Evolutionary conservation across 2,329 filamentous ascomycete genomes (phyloP).

Genomic region (Waltergamsia citrina): DNA sequence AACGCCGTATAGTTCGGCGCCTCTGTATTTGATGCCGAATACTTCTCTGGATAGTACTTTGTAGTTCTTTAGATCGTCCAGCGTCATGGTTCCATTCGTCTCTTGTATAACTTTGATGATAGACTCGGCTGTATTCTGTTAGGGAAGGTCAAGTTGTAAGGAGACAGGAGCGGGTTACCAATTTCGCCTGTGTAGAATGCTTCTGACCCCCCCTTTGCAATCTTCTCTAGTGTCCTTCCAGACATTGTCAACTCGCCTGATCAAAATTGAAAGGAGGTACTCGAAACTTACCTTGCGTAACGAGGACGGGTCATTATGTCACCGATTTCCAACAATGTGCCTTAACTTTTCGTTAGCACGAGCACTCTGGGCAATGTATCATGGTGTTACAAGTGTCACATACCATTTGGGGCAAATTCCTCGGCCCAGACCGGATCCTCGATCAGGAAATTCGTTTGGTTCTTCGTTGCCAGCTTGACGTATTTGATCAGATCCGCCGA

Average conservation of each 20-base stretch:
- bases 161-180: slow-evolving; percentile 17
- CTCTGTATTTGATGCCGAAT: slow-evolving; percentile 56
- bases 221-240: slow-evolving; percentile 56
- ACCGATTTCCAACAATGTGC: slow-evolving; percentile 59
- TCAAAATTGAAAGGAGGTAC: not conserved
- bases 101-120: slow-evolving; percentile 56
- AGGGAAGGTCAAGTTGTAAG: slow-evolving; percentile 18
- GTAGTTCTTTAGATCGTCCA: slow-evolving; percentile 70
- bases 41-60: slow-evolving; percentile 55
- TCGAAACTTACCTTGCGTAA: slow-evolving; percentile 47
- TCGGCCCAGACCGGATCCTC: slow-evolving; percentile 72
- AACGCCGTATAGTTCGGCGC: slow-evolving; percentile 59
- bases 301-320: slow-evolving; percentile 73
- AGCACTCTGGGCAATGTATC: no score
- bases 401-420: slow-evolving; percentile 78
- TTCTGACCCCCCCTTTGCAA: slow-evolving; percentile 63
- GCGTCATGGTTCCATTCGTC: slow-evolving; percentile 74
- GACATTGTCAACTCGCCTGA: not conserved
- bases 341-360: slow-evolving; percentile 12
- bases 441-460: slow-evolving; percentile 51
- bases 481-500: slow-evolving; percentile 56
- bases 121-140: slow-evolving; percentile 40
- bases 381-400: no score
- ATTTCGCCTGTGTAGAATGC: slow-evolving; percentile 67
- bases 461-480: slow-evolving; percentile 8